Evolutionary conservation across 2,329 filamentous ascomycete species (phyloP).

Genomic region (Taxawa tesnikishii): DNA sequence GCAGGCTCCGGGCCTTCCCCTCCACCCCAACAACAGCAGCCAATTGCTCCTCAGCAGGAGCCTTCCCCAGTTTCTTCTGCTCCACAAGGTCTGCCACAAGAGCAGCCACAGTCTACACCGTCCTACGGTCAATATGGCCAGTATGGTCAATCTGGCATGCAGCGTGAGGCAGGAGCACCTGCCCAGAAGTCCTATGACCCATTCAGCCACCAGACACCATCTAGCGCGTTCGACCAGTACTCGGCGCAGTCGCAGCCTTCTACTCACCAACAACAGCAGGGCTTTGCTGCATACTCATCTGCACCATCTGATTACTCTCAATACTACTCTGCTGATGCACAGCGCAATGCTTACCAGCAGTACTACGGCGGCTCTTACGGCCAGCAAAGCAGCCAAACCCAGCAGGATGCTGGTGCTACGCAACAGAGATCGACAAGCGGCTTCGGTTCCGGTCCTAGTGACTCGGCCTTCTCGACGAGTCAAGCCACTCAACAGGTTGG

Average conservation of each 20-base stretch:
- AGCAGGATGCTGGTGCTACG: slow-evolving; percentile 57
- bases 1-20: slow-evolving; percentile 49
- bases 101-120: slow-evolving; percentile 29
- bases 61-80: slow-evolving; percentile 33
- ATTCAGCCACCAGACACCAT: slow-evolving; percentile 62
- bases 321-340: slow-evolving; percentile 71
- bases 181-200: slow-evolving; percentile 78
- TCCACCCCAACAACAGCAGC: slow-evolving; percentile 41
- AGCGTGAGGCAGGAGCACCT: slow-evolving; percentile 44
- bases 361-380: slow-evolving; percentile 47
- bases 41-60: slow-evolving; percentile 23
- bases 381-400: slow-evolving; percentile 39
- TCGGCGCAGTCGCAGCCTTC: slow-evolving; percentile 41
- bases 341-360: slow-evolving; percentile 60
- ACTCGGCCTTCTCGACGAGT: slow-evolving; percentile 52
- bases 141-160: slow-evolving; percentile 48
- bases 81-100: slow-evolving; percentile 43
- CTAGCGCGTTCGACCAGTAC: slow-evolving; percentile 34
- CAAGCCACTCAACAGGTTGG: slow-evolving; percentile 42
- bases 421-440: slow-evolving; percentile 69
- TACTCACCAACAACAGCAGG: slow-evolving; percentile 42
- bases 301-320: slow-evolving; percentile 69
- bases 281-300: slow-evolving; percentile 57
- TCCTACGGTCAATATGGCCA: slow-evolving; percentile 55
- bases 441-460: slow-evolving; percentile 51